These are phyloP conservation scores for Ustilaginoidea virens DNA, from an alignment of 2,329 filamentous ascomycete genomes.

Conservation along the genomic window DNA sequence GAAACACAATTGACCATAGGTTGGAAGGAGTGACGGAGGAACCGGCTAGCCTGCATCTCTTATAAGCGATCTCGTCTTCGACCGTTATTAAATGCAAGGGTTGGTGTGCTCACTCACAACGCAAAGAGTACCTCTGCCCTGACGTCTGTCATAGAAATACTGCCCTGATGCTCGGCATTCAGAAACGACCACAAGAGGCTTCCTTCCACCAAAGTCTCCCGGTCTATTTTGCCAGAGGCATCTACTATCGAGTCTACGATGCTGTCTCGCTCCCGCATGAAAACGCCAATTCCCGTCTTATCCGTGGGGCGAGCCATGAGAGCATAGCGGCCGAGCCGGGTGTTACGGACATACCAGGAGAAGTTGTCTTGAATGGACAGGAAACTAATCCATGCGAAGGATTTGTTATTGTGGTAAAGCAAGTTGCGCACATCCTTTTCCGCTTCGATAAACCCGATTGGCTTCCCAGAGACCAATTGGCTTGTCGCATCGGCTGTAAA, in stretches of 20 bases:
- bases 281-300: not conserved
- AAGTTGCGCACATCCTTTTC: not conserved
- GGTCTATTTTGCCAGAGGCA: too few relatives aligned
- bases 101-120: not conserved
- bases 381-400: not conserved
- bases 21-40: not conserved
- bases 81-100: too few relatives aligned
- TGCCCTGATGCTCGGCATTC: not conserved
- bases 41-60: not conserved
- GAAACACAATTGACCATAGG: not conserved
- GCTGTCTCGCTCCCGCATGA: not conserved
- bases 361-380: not conserved
- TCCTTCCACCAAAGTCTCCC: not conserved
- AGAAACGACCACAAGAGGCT: not conserved
- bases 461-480: not conserved
- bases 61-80: too few relatives aligned
- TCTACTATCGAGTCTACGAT: not conserved
- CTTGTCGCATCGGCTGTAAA: not conserved
- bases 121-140: not conserved
- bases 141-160: not conserved
- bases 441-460: not conserved
- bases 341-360: not conserved
- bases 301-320: not conserved
- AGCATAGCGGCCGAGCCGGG: not conserved
- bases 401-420: not conserved